Conservation (phyloP, 2,329 filamentous ascomycete species). For the Chrysoporthe deuterocubensis region DNA sequence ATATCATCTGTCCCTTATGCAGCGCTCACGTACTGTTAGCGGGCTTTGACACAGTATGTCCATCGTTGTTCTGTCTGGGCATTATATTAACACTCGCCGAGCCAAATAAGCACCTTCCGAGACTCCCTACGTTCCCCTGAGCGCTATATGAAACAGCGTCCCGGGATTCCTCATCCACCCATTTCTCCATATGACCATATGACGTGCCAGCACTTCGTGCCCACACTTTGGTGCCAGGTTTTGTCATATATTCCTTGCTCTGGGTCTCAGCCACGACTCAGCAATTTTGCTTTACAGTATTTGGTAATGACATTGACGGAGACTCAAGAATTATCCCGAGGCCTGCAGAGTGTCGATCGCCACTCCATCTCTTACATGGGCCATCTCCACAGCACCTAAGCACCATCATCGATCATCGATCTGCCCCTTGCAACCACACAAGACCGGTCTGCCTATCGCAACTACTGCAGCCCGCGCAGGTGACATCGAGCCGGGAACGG, state of each 20-base stretch:
- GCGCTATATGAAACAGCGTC: slow-evolving; percentile 24
- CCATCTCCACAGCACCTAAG: not conserved
- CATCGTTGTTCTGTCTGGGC: not conserved
- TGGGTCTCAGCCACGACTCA: slow-evolving; percentile 11
- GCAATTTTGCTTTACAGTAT: not conserved
- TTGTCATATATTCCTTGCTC: slow-evolving; percentile 11
- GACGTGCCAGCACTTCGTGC: not conserved
- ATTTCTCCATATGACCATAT: slow-evolving; percentile 3
- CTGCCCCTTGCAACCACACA: not conserved
- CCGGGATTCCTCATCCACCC: slow-evolving; percentile 13
- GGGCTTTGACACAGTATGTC: not conserved
- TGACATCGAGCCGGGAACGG: not conserved
- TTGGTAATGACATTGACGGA: not conserved
- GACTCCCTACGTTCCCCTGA: slow-evolving; percentile 16
- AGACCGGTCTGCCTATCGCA: slow-evolving; percentile 3
- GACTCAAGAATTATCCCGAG: not conserved
- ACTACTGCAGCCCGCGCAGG: not conserved
- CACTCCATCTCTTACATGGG: not conserved
- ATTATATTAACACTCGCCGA: not conserved
- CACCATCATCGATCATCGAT: not conserved
- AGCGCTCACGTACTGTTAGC: not conserved
- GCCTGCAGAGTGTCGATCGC: not conserved
- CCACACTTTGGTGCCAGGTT: not conserved
- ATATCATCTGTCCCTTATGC: not conserved
- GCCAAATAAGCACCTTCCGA: not conserved